phyloP scores from a whole-genome alignment of 768 basidiomycete species.

The Rhizopogon salebrosus region DNA sequence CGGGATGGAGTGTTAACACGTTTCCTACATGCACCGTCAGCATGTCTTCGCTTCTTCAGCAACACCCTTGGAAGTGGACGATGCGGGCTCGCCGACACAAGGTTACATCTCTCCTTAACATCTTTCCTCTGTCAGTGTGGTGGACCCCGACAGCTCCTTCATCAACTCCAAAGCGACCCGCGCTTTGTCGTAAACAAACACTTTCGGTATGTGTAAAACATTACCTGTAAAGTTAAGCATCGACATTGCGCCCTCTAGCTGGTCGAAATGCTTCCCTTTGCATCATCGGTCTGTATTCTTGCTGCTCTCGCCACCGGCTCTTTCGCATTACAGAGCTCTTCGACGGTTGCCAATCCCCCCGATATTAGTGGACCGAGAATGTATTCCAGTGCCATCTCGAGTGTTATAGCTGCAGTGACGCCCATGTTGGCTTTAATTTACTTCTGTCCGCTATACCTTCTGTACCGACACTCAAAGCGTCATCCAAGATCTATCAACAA shows the following conservation, averaged over 20 bases:
- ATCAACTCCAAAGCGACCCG: conserved; percentile 23
- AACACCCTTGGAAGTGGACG: conserved; percentile 20
- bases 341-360: conserved; percentile 8
- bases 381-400: conserved; percentile 32
- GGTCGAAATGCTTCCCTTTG: conserved; percentile 33
- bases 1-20: conserved; percentile 19
- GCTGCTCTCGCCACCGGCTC: conserved; percentile 29
- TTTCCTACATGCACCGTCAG: conserved; percentile 19
- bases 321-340: conserved; percentile 21
- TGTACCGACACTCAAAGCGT: conserved; percentile 39
- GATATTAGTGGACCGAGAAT: conserved; percentile 25
- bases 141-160: background rate
- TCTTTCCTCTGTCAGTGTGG: conserved; percentile 13
- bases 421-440: conserved; percentile 39
- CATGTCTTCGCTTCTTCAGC: conserved; percentile 19
- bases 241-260: conserved; percentile 21
- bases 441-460: conserved; percentile 45
- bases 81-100: conserved; percentile 22
- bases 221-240: conserved; percentile 10
- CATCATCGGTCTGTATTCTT: conserved; percentile 28
- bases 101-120: conserved; percentile 5
- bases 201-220: conserved; percentile 24
- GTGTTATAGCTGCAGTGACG: conserved; percentile 29
- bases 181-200: conserved; percentile 20
- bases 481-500: conserved; percentile 49